Evolutionary conservation across 371 early-diverging fungal species (phyloP), one percentile per base, ranked within the genome.

Genomic region (Lichtheimia hyalospora): DNA sequence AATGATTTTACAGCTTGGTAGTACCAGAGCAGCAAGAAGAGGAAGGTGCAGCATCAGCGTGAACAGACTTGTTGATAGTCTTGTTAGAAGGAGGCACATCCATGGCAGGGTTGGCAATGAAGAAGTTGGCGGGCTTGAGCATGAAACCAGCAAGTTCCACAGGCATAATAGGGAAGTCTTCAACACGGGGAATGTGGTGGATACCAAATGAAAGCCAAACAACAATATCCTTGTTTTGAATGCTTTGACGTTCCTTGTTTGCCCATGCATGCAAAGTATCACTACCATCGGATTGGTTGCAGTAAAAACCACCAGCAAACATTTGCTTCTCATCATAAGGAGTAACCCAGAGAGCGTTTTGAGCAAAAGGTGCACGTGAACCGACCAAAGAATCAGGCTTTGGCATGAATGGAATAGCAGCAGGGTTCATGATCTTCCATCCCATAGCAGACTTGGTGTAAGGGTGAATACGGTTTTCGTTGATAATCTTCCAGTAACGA

Each of bases 141-240:
- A 57, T 65, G 63, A 82, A 76, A 49, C 82, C 81, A 59, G 70
- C 67, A 56, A 62, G 64, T 58, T 81, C 82, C 3, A 78, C 81
- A 52, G 81, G 76, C 82, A 82, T 82, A 34, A 82, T 58, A 43
- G 82, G 82, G 66, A 80, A 80, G 54, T 82, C 82, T 63, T 82
- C 82, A 8, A 71, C 81, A 48, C 82, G 73, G 34, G 79, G 79
- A 52, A 80, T 59, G 52, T 82, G 82, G 16, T 80, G 80, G 34
- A 82, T 62, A 54, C 79, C 82, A 65, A 82, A 82, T 8, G 81
- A 78, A 40, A 73, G 69, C 82, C 82, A 82, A n/a, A 80, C 41
- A 10, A 80, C 79, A 48, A 82, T 71, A 61, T 82, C 82, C 2
- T 52, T 63, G 52, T 82, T 67, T 23, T 62, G 63, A 40, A 82